Evolutionary conservation across 1,139 yeast genomes (phyloP).

Genomic region (Fermentozyma sake): DNA sequence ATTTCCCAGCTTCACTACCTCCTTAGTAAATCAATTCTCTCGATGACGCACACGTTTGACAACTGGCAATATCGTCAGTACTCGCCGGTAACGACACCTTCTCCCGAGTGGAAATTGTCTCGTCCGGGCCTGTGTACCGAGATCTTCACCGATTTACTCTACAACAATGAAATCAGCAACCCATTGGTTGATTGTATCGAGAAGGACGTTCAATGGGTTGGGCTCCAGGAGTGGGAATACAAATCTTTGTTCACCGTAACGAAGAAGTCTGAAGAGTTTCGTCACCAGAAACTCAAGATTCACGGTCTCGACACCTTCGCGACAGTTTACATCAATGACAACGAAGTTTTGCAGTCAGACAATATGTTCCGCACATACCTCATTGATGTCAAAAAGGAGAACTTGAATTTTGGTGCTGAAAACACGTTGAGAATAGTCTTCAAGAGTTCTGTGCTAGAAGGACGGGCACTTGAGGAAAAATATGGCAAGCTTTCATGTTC

Average conservation of each 20-base stretch:
- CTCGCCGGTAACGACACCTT: too few species aligned
- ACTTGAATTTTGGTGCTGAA: conserved; percentile 6
- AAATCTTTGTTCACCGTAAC: conserved; percentile 10
- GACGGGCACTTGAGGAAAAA: conserved; percentile 16
- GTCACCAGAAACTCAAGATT: conserved; percentile 24
- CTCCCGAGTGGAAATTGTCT: too few species aligned
- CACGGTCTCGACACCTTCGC: conserved; percentile 47
- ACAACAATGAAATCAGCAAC: conserved; percentile 33
- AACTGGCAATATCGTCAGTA: too few species aligned
- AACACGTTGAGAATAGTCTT: conserved; percentile 21
- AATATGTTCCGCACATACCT: conserved; percentile 34
- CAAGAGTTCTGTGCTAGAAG: conserved; percentile 19
- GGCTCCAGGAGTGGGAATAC: conserved; percentile 41
- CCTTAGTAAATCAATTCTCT: too few species aligned
- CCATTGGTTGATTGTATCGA: conserved; percentile 42
- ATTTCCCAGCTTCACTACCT: too few species aligned
- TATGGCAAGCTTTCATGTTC: conserved; percentile 13
- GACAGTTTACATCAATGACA: conserved; percentile 30
- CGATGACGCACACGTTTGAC: too few species aligned
- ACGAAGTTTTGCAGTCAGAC: conserved; percentile 23
- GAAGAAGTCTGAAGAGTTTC: conserved; percentile 4
- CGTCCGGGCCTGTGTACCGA: too few species aligned
- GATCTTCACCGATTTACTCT: conserved; percentile 1
- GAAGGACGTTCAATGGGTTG: conserved; percentile 43
- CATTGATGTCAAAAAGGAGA: conserved; percentile 6